Percentiles rank a stretch among this genome's conserved stretches.
These are phyloP conservation scores for Teratosphaeria viscida DNA, from an alignment of 2,329 filamentous ascomycete genomes.

Conservation along the genomic window DNA sequence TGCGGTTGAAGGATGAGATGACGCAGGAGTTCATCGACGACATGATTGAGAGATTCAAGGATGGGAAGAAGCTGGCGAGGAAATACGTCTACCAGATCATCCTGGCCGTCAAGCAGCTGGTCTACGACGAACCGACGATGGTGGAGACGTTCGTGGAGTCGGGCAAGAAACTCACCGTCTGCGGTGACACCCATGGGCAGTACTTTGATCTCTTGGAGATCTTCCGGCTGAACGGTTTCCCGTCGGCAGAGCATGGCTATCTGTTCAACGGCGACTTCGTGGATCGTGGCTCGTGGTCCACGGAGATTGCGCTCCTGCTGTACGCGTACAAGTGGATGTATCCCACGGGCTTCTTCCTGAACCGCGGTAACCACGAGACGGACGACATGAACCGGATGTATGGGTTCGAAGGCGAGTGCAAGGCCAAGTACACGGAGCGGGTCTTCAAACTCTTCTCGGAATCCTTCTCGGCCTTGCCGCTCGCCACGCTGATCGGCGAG, in stretches of 20 bases:
- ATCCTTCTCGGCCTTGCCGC: slow-evolving; percentile 85
- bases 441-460: slow-evolving; percentile 97
- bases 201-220: slow-evolving; percentile 96
- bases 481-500: slow-evolving; percentile 82
- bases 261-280: slow-evolving; percentile 99
- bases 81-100: slow-evolving; percentile 99
- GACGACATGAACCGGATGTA: slow-evolving; percentile 92
- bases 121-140: slow-evolving; percentile 92
- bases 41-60: slow-evolving; percentile 94
- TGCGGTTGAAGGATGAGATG: slow-evolving; percentile 68
- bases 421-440: slow-evolving; percentile 92
- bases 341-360: slow-evolving; percentile 77
- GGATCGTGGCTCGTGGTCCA: slow-evolving; percentile 93
- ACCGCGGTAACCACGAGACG: slow-evolving; percentile 96
- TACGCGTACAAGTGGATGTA: slow-evolving; percentile 97
- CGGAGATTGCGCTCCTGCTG: slow-evolving; percentile 85
- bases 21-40: slow-evolving; percentile 94
- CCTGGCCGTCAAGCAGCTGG: slow-evolving; percentile 75
- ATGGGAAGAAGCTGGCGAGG: slow-evolving; percentile 84
- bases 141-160: slow-evolving; percentile 77
- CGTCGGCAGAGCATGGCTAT: slow-evolving; percentile 79
- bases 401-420: slow-evolving; percentile 96
- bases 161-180: slow-evolving; percentile 77
- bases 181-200: slow-evolving; percentile 95
- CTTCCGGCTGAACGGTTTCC: slow-evolving; percentile 81